A percentile compares a stretch with the other conserved stretches of the same genome.
Evolutionary conservation across 768 basidiomycete genomes (phyloP).

Genomic region (Candolleomyces aberdarensis): DNA sequence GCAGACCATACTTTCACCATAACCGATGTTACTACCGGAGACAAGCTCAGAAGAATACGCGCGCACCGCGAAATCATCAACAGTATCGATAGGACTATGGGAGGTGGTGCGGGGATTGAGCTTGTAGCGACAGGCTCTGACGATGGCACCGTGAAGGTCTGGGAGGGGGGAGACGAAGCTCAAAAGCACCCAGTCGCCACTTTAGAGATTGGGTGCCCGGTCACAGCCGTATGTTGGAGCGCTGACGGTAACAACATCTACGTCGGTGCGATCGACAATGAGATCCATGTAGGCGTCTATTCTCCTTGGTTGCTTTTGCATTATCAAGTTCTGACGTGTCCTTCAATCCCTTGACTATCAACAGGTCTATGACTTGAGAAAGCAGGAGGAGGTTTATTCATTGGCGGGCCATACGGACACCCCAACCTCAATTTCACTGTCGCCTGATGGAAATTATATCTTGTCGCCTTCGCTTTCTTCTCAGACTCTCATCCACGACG

Average conservation of each 20-base stretch:
- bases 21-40: conserved; percentile 80
- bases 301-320: neutral
- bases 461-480: conserved; percentile 92
- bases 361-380: conserved; percentile 89
- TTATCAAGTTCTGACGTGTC: conserved; percentile 5
- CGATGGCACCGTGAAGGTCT: conserved; percentile 88
- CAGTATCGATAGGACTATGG: conserved; percentile 80
- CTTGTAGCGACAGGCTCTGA: conserved; percentile 87
- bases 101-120: conserved; percentile 80
- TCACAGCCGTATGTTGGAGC: conserved; percentile 91
- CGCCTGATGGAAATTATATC: conserved; percentile 83
- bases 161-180: conserved; percentile 83
- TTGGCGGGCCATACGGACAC: conserved; percentile 89
- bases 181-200: conserved; percentile 71
- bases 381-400: conserved; percentile 74
- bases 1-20: conserved; percentile 84
- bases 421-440: conserved; percentile 88
- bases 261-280: conserved; percentile 93
- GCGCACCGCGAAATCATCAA: conserved; percentile 94
- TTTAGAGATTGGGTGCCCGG: conserved; percentile 85
- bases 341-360: neutral
- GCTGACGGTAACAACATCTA: conserved; percentile 88
- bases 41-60: conserved; percentile 75
- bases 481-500: conserved; percentile 84
- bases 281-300: conserved; percentile 74